Percentiles rank a stretch among this genome's conserved stretches.
These are phyloP conservation scores for Dillenia turbinata DNA, from an alignment of 164 flowering plant species.

Conservation along the genomic window DNA sequence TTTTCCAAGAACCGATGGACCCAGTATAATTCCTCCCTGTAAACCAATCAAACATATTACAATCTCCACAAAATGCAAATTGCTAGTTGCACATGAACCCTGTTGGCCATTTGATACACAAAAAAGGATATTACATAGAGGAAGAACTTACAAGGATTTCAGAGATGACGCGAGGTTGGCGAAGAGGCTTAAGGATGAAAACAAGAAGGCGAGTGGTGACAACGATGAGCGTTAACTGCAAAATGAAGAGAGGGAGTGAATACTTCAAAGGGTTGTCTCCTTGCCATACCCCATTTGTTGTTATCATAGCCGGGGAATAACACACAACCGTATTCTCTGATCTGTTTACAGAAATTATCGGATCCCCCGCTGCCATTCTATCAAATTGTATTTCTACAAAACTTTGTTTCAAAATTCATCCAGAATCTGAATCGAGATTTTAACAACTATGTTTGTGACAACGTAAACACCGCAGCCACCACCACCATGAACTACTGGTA, in stretches of 20 bases:
- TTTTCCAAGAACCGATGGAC: conserved; percentile 28
- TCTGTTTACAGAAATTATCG: neutral
- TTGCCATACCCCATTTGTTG: conserved; percentile 11
- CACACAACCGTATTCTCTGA: conserved; percentile 2
- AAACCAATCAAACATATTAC: neutral
- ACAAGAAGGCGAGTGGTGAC: conserved; percentile 29
- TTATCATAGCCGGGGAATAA: conserved; percentile 1
- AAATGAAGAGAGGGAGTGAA: conserved; percentile 45
- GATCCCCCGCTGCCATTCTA: too few relatives aligned
- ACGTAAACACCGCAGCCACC: too few relatives aligned
- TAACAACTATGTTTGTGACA: too few relatives aligned
- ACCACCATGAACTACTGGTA: too few relatives aligned
- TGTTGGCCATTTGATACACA: too few relatives aligned
- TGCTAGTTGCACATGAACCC: neutral
- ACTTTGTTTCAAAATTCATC: too few relatives aligned
- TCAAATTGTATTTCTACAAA: too few relatives aligned
- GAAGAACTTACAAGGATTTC: conserved; percentile 35
- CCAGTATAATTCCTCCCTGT: conserved; percentile 27
- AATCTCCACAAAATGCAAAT: neutral
- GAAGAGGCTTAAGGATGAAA: conserved; percentile 37
- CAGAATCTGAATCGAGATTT: too few relatives aligned
- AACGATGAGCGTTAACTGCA: conserved; percentile 35
- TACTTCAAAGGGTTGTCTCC: conserved; percentile 34
- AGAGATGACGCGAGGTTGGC: conserved; percentile 43
- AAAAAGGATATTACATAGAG: too few relatives aligned